phyloP scores from a whole-genome alignment of 2,329 filamentous ascomycete genomes.

The Microsporum canis region DNA sequence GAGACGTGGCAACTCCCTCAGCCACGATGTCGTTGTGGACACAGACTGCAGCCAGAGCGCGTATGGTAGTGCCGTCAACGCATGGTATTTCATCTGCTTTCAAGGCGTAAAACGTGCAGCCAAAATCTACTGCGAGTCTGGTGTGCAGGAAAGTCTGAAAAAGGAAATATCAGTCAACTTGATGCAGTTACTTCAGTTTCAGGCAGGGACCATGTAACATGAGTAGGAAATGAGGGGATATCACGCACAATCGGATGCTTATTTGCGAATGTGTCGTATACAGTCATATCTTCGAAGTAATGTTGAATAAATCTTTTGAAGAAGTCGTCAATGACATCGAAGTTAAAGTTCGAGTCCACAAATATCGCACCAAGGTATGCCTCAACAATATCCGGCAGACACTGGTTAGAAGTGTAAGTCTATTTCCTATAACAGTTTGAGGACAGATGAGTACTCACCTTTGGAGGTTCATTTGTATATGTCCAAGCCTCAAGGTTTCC shows the following conservation, averaged over 20 bases:
- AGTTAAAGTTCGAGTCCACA: slow-evolving; percentile 76
- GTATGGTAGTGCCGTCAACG: slow-evolving; percentile 35
- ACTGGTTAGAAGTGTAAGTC: slow-evolving; percentile 36
- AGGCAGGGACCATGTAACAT: background rate
- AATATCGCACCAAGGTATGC: slow-evolving; percentile 83
- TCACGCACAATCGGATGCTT: slow-evolving; percentile 59
- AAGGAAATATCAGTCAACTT: background rate
- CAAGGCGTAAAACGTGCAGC: slow-evolving; percentile 49
- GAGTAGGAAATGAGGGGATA: background rate
- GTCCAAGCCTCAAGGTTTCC: slow-evolving; percentile 35
- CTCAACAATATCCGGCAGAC: slow-evolving; percentile 77
- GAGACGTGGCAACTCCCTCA: slow-evolving; percentile 49
- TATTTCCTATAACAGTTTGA: background rate
- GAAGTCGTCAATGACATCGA: slow-evolving; percentile 59
- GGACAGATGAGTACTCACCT: slow-evolving; percentile 20
- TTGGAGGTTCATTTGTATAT: slow-evolving; percentile 32
- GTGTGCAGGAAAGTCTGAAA: slow-evolving; percentile 53
- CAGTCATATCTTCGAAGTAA: slow-evolving; percentile 73
- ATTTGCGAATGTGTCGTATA: slow-evolving; percentile 79
- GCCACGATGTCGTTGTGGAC: slow-evolving; percentile 62
- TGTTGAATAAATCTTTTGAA: slow-evolving; percentile 62
- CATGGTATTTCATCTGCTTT: slow-evolving; percentile 36
- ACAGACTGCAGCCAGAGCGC: slow-evolving; percentile 59
- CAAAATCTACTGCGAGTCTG: slow-evolving; percentile 52
- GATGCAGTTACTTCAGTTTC: background rate